Evolutionary conservation across 2,329 filamentous ascomycete genomes (phyloP).

Genomic region (Penicillium nordicum): DNA sequence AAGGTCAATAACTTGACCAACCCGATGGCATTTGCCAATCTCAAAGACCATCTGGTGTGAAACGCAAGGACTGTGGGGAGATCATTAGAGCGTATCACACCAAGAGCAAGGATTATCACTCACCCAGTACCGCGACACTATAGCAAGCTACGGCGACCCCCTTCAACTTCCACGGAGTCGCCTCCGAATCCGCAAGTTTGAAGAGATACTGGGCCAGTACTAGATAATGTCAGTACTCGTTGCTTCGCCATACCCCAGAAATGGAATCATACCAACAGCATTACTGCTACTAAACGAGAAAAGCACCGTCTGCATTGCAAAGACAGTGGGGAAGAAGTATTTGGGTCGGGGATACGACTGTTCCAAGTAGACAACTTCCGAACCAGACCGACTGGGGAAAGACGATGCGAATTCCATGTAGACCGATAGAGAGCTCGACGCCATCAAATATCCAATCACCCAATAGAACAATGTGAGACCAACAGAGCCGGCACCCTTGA

Average conservation of each 20-base stretch:
- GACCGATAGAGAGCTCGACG: slow-evolving; percentile 53
- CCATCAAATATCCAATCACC: slow-evolving; percentile 60
- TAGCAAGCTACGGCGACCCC: slow-evolving; percentile 65
- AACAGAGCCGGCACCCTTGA: slow-evolving; percentile 59
- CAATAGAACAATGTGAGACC: slow-evolving; percentile 63
- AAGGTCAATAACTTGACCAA: slow-evolving; percentile 60
- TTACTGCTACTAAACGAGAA: slow-evolving; percentile 66
- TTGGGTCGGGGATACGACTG: slow-evolving; percentile 63
- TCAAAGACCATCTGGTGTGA: slow-evolving; percentile 57
- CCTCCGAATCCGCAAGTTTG: slow-evolving; percentile 50
- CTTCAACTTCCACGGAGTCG: slow-evolving; percentile 62
- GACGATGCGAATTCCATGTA: slow-evolving; percentile 64
- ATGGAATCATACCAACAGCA: slow-evolving; percentile 42
- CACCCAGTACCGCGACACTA: slow-evolving; percentile 56
- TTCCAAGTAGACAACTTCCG: slow-evolving; percentile 66
- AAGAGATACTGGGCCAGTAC: slow-evolving; percentile 63
- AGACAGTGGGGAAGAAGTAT: slow-evolving; percentile 62
- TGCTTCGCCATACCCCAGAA: no score
- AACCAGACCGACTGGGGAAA: slow-evolving; percentile 64
- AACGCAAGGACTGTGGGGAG: slow-evolving; percentile 42
- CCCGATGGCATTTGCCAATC: slow-evolving; percentile 56
- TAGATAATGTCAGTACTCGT: not conserved
- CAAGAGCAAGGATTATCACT: slow-evolving; percentile 17
- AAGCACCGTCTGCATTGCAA: slow-evolving; percentile 61
- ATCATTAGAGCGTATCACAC: not conserved